Evolutionary conservation across 257 asterid genomes (phyloP).

Genomic region (Solanum ahanhuiri): DNA sequence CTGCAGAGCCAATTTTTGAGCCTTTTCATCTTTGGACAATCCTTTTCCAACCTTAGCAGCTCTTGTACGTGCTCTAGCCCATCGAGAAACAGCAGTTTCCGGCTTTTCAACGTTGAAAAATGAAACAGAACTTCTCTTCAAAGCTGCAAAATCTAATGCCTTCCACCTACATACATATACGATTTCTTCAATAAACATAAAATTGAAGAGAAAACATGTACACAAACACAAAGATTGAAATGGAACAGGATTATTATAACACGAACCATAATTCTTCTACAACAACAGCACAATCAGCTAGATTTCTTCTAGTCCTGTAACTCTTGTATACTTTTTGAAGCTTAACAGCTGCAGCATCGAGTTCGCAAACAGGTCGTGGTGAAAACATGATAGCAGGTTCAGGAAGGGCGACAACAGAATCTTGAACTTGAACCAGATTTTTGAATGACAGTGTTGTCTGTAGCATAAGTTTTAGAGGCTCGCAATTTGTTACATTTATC

Average conservation of each 20-base stretch:
- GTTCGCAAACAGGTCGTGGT: conserved; percentile 67
- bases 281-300: conserved; percentile 95
- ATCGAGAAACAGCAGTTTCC: conserved; percentile 76
- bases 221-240: not conserved
- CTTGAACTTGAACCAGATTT: conserved; percentile 40
- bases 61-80: conserved; percentile 94
- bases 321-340: conserved; percentile 91
- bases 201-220: not conserved
- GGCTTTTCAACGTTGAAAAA: conserved; percentile 72
- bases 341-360: conserved; percentile 82
- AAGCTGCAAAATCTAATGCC: conserved; percentile 79
- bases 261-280: conserved; percentile 93
- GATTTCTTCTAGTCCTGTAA: conserved; percentile 73
- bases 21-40: conserved; percentile 86
- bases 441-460: conserved; percentile 60
- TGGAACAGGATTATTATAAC: not conserved
- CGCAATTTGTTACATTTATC: conserved; percentile 36
- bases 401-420: conserved; percentile 30
- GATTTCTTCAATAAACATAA: not conserved
- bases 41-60: conserved; percentile 99
- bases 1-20: conserved; percentile 78
- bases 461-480: conserved; percentile 51
- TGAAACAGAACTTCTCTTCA: conserved; percentile 73
- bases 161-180: conserved; percentile 65
- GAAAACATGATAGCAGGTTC: conserved; percentile 55